A percentile compares a stretch with the other conserved stretches of the same genome.
phyloP scores from a whole-genome alignment of 2,329 filamentous ascomycete genomes.

The Rhinocladiella mackenziei region DNA sequence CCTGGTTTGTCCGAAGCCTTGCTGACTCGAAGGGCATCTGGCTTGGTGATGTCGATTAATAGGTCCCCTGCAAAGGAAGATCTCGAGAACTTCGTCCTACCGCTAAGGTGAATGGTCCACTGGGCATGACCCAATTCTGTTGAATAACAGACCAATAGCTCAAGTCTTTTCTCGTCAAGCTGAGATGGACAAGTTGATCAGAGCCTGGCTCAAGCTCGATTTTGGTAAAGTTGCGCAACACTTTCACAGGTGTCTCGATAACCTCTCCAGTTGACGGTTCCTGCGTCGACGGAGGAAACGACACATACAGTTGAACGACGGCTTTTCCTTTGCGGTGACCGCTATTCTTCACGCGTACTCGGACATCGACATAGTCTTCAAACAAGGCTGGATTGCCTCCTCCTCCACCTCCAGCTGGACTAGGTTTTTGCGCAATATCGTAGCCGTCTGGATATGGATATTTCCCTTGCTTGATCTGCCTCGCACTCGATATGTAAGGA shows the following conservation, averaged over 20 bases:
- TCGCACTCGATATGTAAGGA: constrained; percentile 58
- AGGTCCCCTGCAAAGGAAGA: constrained; percentile 23
- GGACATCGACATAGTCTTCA: constrained; percentile 46
- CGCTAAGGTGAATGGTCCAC: constrained; percentile 30
- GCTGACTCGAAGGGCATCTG: too few relatives aligned
- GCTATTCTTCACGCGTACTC: constrained; percentile 25
- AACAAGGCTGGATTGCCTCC: constrained; percentile 66
- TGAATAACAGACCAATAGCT: constrained; percentile 66
- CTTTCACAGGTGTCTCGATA: constrained; percentile 63
- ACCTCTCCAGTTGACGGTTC: constrained; percentile 41
- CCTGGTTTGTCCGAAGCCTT: too few relatives aligned
- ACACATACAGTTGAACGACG: constrained; percentile 31
- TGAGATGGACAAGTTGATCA: constrained; percentile 52
- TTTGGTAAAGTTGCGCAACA: constrained; percentile 72
- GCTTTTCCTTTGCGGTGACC: constrained; percentile 27
- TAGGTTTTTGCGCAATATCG: constrained; percentile 47
- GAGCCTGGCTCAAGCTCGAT: constrained; percentile 55
- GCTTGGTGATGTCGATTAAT: constrained; percentile 9
- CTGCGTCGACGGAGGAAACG: constrained; percentile 37
- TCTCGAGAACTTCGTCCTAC: constrained; percentile 32
- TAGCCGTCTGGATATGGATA: constrained; percentile 57
- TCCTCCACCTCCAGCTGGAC: constrained; percentile 65
- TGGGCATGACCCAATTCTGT: constrained; percentile 66
- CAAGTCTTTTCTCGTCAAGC: constrained; percentile 63
- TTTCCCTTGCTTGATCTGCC: constrained; percentile 44